Base-by-base conservation (phyloP, 2,329 filamentous ascomycete genomes). In the Furcasterigmium furcatum region DNA sequence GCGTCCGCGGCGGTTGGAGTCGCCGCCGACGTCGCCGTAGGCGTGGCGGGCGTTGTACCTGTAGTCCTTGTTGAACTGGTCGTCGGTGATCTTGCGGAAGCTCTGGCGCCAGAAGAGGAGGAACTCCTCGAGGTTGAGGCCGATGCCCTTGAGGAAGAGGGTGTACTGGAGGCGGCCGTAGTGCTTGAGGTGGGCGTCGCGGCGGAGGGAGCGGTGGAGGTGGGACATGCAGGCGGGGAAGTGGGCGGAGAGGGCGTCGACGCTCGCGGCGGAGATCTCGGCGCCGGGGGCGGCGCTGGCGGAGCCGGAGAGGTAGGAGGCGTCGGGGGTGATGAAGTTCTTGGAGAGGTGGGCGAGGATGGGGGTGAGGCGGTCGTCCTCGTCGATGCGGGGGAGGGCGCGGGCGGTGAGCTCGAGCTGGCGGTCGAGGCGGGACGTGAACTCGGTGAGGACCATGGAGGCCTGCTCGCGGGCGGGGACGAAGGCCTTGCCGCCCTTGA, bases 21-120 rank as follows among this genome's bases (percentile, higher is more conserved):
- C 92, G 47, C 92, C 92, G 45, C 94, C 94, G 1, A 97, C 94
- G 58, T 97, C 92, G 54, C 94, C 94, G 64, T 97, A 99, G 1
- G 77, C 68, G 75, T 99, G 92, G n/a, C 91, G 87, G 47, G 97
- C 82, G 63, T 99, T 97, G 77, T 99, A 99, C 38, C 88, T 81
- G 70, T 99, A 97, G 62, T 96, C 91, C 62, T 96, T 97, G 68
- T 95, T 95, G 77, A 97, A 99, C 29, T 85, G 85, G 58, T 97
- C 92, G 59, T 97, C 94, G 1, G 88, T 91, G 52, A 95, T 82
- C 54, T 90, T 87, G 62, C 83, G 84, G 78, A 99, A 97, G 22
- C 79, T 76, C 51, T 82, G 79, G 10, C 94, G 85, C 94, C 94
- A 99, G 73, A 99, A 99, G 12, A 90, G 57, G 20, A 99, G 78